These are phyloP conservation scores for Candida ulmi DNA, from an alignment of 805 yeast genomes.

Conservation along the genomic window DNA sequence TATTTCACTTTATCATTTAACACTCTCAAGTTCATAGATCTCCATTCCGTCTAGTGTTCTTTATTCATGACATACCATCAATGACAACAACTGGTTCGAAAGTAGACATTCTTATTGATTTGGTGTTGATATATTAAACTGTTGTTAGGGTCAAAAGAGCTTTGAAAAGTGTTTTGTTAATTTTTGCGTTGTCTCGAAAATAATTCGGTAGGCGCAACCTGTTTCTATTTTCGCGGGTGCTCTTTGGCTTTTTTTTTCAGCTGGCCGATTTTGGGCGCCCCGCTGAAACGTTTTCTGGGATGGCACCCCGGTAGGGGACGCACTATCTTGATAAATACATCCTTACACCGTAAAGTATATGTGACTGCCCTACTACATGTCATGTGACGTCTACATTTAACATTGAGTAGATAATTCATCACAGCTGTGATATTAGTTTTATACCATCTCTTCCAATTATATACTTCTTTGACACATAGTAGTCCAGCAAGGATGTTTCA, in stretches of 20 bases:
- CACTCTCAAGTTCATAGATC: background rate
- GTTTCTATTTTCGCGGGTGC: background rate
- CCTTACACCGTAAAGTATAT: background rate
- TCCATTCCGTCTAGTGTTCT: background rate
- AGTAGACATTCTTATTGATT: constrained; percentile 38
- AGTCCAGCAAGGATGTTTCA: background rate
- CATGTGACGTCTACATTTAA: background rate
- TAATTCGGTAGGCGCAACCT: background rate
- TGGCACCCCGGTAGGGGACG: background rate
- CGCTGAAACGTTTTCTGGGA: no score
- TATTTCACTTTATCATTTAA: background rate
- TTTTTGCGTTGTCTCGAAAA: constrained; percentile 1
- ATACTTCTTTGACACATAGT: background rate
- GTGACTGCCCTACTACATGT: background rate
- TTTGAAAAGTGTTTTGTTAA: constrained; percentile 2
- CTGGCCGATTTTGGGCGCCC: no score
- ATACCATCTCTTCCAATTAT: background rate
- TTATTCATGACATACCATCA: constrained; percentile 65
- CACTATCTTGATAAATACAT: background rate
- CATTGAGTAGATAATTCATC: background rate
- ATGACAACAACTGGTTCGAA: constrained; percentile 97
- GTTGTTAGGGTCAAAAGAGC: background rate
- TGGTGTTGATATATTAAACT: background rate
- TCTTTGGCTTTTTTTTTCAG: background rate
- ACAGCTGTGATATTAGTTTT: no score